These are phyloP conservation scores for Exophiala calicioides DNA, from an alignment of 2,329 filamentous ascomycete species.

Conservation along the genomic window DNA sequence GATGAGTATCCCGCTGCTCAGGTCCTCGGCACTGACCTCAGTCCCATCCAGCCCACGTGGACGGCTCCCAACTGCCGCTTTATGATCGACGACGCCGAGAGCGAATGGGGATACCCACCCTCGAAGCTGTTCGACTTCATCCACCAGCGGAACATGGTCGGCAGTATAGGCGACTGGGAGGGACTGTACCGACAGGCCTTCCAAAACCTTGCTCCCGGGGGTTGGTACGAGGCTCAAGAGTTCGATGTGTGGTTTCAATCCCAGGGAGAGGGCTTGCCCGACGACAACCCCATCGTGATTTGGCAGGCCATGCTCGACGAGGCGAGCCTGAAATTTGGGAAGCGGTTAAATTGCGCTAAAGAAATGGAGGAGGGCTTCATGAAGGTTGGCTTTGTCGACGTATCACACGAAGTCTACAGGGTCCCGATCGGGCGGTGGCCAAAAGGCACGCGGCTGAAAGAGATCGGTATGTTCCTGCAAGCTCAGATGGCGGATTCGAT, in stretches of 20 bases:
- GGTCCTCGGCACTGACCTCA: slow-evolving; percentile 29
- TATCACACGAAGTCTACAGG: slow-evolving; percentile 34
- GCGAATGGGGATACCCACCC: slow-evolving; percentile 53
- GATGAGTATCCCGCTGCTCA: slow-evolving; percentile 35
- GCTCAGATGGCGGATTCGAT: slow-evolving; percentile 36
- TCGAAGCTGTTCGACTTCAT: slow-evolving; percentile 60
- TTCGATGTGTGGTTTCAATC: slow-evolving; percentile 23
- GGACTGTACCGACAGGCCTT: slow-evolving; percentile 23
- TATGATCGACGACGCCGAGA: slow-evolving; percentile 60
- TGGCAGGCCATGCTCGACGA: slow-evolving; percentile 9
- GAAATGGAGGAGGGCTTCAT: slow-evolving; percentile 34
- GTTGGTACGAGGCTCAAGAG: slow-evolving; percentile 34
- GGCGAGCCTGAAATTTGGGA: slow-evolving; percentile 8
- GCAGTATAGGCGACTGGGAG: slow-evolving; percentile 31
- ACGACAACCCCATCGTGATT: background rate
- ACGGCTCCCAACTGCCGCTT: slow-evolving; percentile 59
- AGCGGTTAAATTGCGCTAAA: slow-evolving; percentile 22
- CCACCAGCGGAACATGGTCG: slow-evolving; percentile 32
- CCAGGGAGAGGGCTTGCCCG: slow-evolving; percentile 31
- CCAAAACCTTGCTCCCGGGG: slow-evolving; percentile 33
- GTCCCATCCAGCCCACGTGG: slow-evolving; percentile 30
- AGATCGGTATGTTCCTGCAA: slow-evolving; percentile 38
- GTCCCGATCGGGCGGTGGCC: slow-evolving; percentile 37
- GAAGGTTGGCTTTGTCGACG: slow-evolving; percentile 38
- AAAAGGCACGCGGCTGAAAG: slow-evolving; percentile 30